A percentile compares a stretch with the other conserved stretches of the same genome.
Evolutionary conservation across 176 grass and related monocot species (phyloP).

Genomic region (Otatea glauca): DNA sequence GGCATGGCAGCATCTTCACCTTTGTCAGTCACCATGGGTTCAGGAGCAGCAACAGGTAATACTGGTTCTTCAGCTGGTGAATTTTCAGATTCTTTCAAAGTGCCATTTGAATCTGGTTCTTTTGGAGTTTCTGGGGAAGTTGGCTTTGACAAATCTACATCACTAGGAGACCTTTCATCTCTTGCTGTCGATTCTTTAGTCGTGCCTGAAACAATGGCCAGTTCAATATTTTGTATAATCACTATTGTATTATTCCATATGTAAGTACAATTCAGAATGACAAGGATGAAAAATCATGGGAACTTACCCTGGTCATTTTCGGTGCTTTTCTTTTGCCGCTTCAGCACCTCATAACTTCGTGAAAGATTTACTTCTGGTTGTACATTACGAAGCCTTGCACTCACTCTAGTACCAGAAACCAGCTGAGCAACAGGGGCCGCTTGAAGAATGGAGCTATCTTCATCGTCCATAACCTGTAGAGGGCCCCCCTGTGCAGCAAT

Average conservation of each 20-base stretch:
- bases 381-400: constrained; percentile 91
- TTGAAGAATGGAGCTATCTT: constrained; percentile 67
- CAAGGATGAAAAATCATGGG: constrained; percentile 27
- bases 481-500: constrained; percentile 85
- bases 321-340: constrained; percentile 70
- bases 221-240: background rate
- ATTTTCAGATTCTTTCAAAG: constrained; percentile 42
- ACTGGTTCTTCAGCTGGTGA: constrained; percentile 40
- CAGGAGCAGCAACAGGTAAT: constrained; percentile 42
- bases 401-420: constrained; percentile 72
- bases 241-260: background rate
- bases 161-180: constrained; percentile 50
- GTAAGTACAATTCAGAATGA: background rate
- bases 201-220: constrained; percentile 46
- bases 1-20: constrained; percentile 19
- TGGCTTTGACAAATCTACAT: constrained; percentile 64
- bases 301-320: constrained; percentile 73
- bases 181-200: constrained; percentile 55
- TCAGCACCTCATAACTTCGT: constrained; percentile 82
- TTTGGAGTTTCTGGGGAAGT: constrained; percentile 42
- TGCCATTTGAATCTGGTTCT: constrained; percentile 62
- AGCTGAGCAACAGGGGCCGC: constrained; percentile 74
- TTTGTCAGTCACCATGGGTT: constrained; percentile 47
- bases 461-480: constrained; percentile 58
- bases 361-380: constrained; percentile 80